Evolutionary conservation across 768 basidiomycete genomes (phyloP).

Genomic region (Cystofilobasidium ferigula): DNA sequence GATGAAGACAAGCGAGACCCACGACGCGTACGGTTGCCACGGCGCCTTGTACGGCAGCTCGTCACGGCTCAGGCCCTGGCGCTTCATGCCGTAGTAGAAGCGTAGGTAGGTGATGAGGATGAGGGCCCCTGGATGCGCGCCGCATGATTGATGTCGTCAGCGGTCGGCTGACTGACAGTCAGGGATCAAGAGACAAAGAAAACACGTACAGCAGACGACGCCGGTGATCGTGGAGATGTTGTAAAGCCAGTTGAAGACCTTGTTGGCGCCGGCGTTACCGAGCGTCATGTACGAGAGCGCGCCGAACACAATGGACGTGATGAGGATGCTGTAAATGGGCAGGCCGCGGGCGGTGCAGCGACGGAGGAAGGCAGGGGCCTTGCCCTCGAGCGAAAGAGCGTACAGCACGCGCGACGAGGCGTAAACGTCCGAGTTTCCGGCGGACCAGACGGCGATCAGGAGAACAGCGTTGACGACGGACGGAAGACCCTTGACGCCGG

Average conservation of each 20-base stretch:
- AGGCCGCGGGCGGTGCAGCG: conserved; percentile 35
- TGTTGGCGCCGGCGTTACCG: conserved; percentile 12
- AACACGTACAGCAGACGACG: conserved; percentile 29
- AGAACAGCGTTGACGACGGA: conserved; percentile 38
- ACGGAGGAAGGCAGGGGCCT: conserved; percentile 35
- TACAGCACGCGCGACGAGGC: conserved; percentile 35
- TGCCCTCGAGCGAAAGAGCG: conserved; percentile 34
- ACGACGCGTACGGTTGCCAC: conserved; percentile 30
- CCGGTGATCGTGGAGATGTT: conserved; percentile 38
- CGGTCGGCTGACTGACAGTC: conserved; percentile 1
- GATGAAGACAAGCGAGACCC: conserved; percentile 27
- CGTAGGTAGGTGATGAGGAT: conserved; percentile 22
- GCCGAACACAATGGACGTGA: conserved; percentile 29
- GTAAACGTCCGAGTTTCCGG: conserved; percentile 39
- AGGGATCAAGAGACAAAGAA: conserved; percentile 8
- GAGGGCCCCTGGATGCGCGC: conserved; percentile 5
- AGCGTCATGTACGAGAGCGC: conserved; percentile 29
- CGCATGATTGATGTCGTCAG: not conserved
- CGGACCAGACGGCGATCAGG: conserved; percentile 39
- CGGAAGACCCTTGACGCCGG: conserved; percentile 37
- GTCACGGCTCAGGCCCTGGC: conserved; percentile 10
- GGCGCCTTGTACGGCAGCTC: conserved; percentile 25
- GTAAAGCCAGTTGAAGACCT: conserved; percentile 33
- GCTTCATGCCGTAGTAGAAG: conserved; percentile 24
- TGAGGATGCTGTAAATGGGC: conserved; percentile 29